Base-by-base conservation (phyloP, 305 asterid genomes). In the Andrographis paniculata region DNA sequence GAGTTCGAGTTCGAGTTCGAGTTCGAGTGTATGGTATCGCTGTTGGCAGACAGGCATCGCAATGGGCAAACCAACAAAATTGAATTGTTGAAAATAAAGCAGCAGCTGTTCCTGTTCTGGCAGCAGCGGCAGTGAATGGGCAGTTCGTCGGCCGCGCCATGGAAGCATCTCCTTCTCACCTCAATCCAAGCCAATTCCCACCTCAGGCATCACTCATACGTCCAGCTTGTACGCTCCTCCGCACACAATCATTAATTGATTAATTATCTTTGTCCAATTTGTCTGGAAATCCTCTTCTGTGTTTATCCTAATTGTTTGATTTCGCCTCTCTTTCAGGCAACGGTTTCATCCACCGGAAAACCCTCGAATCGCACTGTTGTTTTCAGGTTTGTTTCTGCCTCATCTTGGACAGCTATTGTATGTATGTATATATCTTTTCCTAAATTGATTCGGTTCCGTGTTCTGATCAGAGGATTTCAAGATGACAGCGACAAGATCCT, bases 321-420 rank as follows among this genome's bases (percentile, higher is more conserved):
- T 42, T 11, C n/a, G n/a, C n/a, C n/a, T n/a, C n/a, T n/a, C 14
- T 55, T 60, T 62, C 76, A 88, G 95, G 93, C 94, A 38, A 86
- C 98, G 17, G 75, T 86, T 48, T 65, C 81, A 69, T 62, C 78
- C 17, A 71, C 59, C 41, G 70, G 80, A 42, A 77, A 61, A 30
- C 96, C 98, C 47, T 76, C 88, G 15, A 91, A 87, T 66, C 95
- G 97, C 31, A 80, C 95, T 13, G 97, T 87, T 50, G 97, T 87
- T 66, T 87, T 78, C 81, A 76, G 96, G 93, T 79, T 27, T 44
- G 38, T 22, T 55, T 53, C 12, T 18, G 18, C 18, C 31, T 9
- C 47, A 12, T 27, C 18, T 8, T 38, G 28, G 0, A 20, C 14
- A 15, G 1, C 5, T 33, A 6, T 33, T 33, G 4, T 10, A 7